Base-by-base conservation (phyloP, 331 rosid genomes). In the Phaseolus coccineus region DNA sequence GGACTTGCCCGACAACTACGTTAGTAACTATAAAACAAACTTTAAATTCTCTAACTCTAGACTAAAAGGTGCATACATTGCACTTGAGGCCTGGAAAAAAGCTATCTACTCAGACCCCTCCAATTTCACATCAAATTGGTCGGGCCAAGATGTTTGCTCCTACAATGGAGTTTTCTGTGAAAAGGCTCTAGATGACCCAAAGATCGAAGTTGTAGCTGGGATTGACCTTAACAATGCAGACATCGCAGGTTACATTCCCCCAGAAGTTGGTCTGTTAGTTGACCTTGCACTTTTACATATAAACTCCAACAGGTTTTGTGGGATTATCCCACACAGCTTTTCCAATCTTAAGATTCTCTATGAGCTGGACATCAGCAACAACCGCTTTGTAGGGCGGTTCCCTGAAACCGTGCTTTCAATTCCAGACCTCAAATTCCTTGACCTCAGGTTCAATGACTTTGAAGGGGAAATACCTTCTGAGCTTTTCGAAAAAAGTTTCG, bases 211-310 rank as follows among this genome's bases (percentile, higher is more conserved):
- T 42, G 90, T 88, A 24, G 92, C 92, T 19, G 92, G 92, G 5
- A 70, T 90, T 25, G 92, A 90, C 47, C 80, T 90, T n/a, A 90
- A 90, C 77, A 80, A 84, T 4, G 94, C 89, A 16, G 94, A 90
- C 62, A 86, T 90, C 3, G 94, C 94, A 1, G 94, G 92, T 9
- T 81, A 74, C 74, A 75, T 90, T 46, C 92, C 92, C 24, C 7
- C 70, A 0, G 94, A 90, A 80, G 25, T 90, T 2, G 92, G 92
- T 22, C 39, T 88, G 30, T 74, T 90, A 30, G 53, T 84, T 0
- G 94, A 90, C 44, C 74, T 90, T 5, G 94, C 92, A 1, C 75
- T 90, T 24, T 73, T 90, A 19, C 94, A 90, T 44, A 83, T 90
- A 1, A 90, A 88, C 77, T 31, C 86, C 15, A 88, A 90, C 56